Percentiles rank a stretch among this genome's conserved stretches.
These are phyloP conservation scores for Knoxia roxburghii DNA, from an alignment of 257 asterid genomes.

Conservation along the genomic window DNA sequence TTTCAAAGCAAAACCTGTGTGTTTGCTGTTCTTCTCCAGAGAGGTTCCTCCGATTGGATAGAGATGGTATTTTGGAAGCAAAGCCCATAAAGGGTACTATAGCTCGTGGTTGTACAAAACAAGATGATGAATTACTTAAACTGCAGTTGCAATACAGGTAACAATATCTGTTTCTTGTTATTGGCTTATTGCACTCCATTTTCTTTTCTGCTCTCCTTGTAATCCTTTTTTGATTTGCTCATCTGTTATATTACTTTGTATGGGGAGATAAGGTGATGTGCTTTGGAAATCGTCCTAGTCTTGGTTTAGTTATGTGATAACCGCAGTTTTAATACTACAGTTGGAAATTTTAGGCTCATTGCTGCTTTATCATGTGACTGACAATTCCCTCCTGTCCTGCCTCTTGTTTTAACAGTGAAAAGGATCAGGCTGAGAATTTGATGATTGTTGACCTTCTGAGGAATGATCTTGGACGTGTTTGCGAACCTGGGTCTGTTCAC, in stretches of 20 bases:
- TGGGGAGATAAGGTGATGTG: not conserved
- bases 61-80: constrained; percentile 78
- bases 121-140: constrained; percentile 67
- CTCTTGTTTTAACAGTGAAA: constrained; percentile 51
- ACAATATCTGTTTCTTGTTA: not conserved
- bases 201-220: not conserved
- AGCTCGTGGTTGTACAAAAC: constrained; percentile 73
- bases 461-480: constrained; percentile 95
- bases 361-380: not conserved
- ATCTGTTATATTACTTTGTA: not conserved
- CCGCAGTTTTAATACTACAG: not conserved
- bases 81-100: constrained; percentile 94
- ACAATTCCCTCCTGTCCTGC: not conserved
- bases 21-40: constrained; percentile 97
- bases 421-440: constrained; percentile 96
- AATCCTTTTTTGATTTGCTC: not conserved
- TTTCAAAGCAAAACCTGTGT: constrained; percentile 53
- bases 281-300: not conserved
- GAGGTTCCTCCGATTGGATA: constrained; percentile 78
- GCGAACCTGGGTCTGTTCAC: constrained; percentile 91
- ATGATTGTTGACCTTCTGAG: constrained; percentile 97
- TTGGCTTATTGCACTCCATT: not conserved
- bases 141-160: constrained; percentile 78
- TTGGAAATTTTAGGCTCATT: not conserved
- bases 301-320: not conserved